These are phyloP conservation scores for Candida yuanshanica DNA, from an alignment of 805 yeast genomes.

Conservation along the genomic window DNA sequence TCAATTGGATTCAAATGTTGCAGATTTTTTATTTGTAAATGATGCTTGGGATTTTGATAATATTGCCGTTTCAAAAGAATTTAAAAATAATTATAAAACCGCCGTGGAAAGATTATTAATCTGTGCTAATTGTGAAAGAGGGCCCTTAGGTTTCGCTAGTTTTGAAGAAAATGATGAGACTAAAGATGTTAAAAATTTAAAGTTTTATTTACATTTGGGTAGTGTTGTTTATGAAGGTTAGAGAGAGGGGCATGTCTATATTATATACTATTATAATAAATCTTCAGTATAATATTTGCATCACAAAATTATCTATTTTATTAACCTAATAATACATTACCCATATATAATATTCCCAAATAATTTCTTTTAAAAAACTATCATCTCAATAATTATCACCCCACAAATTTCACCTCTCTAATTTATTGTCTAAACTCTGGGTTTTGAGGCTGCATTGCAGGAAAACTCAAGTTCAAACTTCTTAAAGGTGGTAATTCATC, in stretches of 20 bases:
- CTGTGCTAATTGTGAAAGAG: constrained; percentile 75
- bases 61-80: constrained; percentile 56
- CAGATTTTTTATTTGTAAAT: constrained; percentile 35
- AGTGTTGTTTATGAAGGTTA: constrained; percentile 37
- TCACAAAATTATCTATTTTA: background rate
- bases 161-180: constrained; percentile 19
- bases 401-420: no score
- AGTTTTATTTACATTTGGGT: constrained; percentile 39
- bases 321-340: background rate
- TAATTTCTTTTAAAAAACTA: no score
- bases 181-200: constrained; percentile 33
- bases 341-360: background rate
- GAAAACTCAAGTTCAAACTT: constrained; percentile 23
- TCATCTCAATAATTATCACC: no score
- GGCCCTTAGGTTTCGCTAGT: constrained; percentile 70
- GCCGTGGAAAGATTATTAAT: constrained; percentile 48
- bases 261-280: no score
- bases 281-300: background rate
- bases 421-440: background rate
- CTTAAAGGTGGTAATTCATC: constrained; percentile 25
- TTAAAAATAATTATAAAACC: constrained; percentile 15
- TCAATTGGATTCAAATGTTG: no score
- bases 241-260: no score
- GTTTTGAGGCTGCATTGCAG: constrained; percentile 11
- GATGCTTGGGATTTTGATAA: constrained; percentile 81